Base-by-base conservation (phyloP, 305 asterid genomes). In the Fraxinus velutina region DNA sequence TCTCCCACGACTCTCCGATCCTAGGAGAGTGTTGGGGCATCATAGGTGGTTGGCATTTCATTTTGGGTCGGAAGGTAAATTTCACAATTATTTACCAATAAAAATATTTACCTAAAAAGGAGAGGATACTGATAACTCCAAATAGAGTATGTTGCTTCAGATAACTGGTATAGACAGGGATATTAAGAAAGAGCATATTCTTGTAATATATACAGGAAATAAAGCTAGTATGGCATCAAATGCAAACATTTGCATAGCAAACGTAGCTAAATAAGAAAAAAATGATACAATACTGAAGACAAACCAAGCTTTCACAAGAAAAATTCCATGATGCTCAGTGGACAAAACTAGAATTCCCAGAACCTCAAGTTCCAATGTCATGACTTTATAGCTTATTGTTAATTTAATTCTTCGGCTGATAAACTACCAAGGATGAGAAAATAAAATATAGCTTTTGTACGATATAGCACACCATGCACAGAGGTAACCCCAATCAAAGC, bases 351-450 rank as follows among this genome's bases (percentile, higher is more conserved):
- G 34, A 7, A 22, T 2, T 64, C 34, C 2, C n/a, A 10, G n/a
- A 64, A 64, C 34, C 33, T 10, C 17, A 64, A 37, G 72, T 36
- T 5, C 64, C 62, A 21, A 37, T 75, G 32, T 32, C 72, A 27
- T 8, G 6, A 50, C 64, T 6, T 79, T 30, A 82, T 79, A 79
- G 75, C 78, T 72, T 68, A 44, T 73, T 36, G 37, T 8, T 42
- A 70, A 66, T 44, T 19, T 77, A 79, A 66, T 8, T 66, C 6
- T 66, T 66, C 62, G 29, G 71, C 76, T 39, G 27, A 32, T 47
- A 81, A 21, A 75, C 33, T 55, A 50, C 64, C 22, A 72, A 78
- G 44, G 75, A 74, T 33, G 19, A 47, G 73, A 55, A 77, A 32
- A 21, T 50, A 22, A 60, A 84, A 76, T 52, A 70, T 9, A 73